Conservation (phyloP, 2,329 filamentous ascomycete species). For the Exophiala aquamarina region DNA sequence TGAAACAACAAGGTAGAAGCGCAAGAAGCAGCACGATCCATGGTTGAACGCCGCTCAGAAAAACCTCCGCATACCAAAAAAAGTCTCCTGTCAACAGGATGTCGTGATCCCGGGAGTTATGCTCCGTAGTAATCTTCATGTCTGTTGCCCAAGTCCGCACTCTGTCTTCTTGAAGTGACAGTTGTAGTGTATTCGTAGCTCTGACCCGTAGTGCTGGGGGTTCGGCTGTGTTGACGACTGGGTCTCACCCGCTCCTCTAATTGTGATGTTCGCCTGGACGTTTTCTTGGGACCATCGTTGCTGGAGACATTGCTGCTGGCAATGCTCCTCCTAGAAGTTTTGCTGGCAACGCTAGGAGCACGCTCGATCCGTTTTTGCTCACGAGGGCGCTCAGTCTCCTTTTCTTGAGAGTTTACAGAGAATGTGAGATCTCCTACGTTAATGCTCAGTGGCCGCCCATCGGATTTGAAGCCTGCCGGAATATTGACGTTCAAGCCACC, state of each 20-base stretch:
- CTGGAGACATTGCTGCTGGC: slow-evolving; percentile 17
- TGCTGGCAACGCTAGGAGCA: slow-evolving; percentile 20
- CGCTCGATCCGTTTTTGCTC: slow-evolving; percentile 24
- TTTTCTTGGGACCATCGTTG: slow-evolving; percentile 3
- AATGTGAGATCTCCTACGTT: slow-evolving; percentile 15
- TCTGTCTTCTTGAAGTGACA: slow-evolving; percentile 10
- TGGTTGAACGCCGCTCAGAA: too few species aligned
- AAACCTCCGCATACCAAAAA: too few species aligned
- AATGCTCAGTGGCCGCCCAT: slow-evolving; percentile 24
- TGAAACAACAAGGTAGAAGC: too few species aligned
- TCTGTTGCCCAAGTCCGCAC: slow-evolving; percentile 18
- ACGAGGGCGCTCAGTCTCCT: slow-evolving; percentile 9
- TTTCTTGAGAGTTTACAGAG: slow-evolving; percentile 13
- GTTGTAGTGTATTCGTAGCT: slow-evolving; percentile 12
- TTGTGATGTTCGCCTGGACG: slow-evolving; percentile 17
- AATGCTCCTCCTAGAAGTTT: slow-evolving; percentile 17
- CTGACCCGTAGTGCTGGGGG: slow-evolving; percentile 14
- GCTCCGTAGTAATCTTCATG: slow-evolving; percentile 6
- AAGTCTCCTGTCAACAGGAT: too few species aligned
- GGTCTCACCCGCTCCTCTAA: slow-evolving; percentile 18
- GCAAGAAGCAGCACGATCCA: too few species aligned
- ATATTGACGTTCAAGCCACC: slow-evolving; percentile 22
- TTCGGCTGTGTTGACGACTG: slow-evolving; percentile 20
- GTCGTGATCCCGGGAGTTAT: too few species aligned
- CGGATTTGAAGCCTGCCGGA: slow-evolving; percentile 17